These are phyloP conservation scores for Fraxinus greggii DNA, from an alignment of 305 asterid species.

Conservation along the genomic window DNA sequence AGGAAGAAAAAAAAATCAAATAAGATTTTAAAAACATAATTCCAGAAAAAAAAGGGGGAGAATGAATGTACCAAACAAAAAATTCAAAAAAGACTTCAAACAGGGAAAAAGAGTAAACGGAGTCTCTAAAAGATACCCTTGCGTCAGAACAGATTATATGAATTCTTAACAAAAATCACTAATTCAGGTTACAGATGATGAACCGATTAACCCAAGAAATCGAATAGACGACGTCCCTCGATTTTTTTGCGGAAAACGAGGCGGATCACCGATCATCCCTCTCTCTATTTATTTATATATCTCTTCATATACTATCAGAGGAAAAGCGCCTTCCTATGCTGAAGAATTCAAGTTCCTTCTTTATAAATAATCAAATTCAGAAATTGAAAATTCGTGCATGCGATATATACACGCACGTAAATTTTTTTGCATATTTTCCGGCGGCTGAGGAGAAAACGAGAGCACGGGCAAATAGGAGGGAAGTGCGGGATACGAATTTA, in stretches of 20 bases:
- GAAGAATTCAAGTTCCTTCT: background rate
- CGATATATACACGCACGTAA: background rate
- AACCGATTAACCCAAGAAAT: background rate
- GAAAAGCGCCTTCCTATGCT: background rate
- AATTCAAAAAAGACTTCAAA: constrained; percentile 29
- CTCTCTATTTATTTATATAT: background rate
- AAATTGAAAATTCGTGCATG: background rate
- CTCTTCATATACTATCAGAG: background rate
- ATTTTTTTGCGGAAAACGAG: background rate
- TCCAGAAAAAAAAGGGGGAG: background rate
- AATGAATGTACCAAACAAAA: constrained; percentile 31
- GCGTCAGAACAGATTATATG: constrained; percentile 11
- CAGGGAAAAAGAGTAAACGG: background rate
- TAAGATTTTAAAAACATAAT: constrained; percentile 5
- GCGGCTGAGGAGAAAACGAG: constrained; percentile 17
- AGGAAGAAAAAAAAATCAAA: background rate
- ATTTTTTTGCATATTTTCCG: background rate
- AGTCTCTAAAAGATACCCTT: constrained; percentile 31
- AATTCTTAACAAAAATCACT: background rate
- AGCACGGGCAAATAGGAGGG: constrained; percentile 8
- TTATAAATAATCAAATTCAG: background rate
- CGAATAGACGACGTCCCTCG: background rate
- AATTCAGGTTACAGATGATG: background rate
- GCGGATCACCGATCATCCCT: background rate
- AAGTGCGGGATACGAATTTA: background rate